These are phyloP conservation scores for Nitzschia sp. DNA, from an alignment of 108 stramenopile genomes.

Conservation along the genomic window DNA sequence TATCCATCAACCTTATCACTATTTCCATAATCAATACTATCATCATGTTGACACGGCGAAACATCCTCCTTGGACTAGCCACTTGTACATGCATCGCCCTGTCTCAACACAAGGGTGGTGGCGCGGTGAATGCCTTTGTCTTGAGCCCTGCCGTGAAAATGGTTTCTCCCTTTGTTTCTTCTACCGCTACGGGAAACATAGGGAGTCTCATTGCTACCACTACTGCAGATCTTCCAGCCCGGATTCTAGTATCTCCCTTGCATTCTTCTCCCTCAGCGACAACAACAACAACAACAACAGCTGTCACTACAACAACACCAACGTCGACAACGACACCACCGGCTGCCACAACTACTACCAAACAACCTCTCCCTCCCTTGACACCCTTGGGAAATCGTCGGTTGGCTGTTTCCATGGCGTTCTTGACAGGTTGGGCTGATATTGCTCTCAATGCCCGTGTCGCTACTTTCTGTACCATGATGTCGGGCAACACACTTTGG, in stretches of 20 bases:
- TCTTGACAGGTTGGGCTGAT: constrained; percentile 66
- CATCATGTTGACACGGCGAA: too few species aligned
- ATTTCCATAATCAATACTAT: too few species aligned
- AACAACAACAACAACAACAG: neutral
- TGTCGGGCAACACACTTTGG: constrained; percentile 72
- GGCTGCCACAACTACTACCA: neutral
- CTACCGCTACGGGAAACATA: too few species aligned
- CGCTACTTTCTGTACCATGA: constrained; percentile 64
- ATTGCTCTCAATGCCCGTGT: constrained; percentile 42
- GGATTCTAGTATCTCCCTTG: neutral
- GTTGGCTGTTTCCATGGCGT: constrained; percentile 50
- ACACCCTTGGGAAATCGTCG: constrained; percentile 23
- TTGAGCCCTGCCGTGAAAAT: too few species aligned
- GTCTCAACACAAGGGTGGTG: too few species aligned
- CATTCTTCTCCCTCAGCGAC: neutral
- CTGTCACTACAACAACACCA: neutral
- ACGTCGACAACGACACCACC: neutral
- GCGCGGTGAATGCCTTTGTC: too few species aligned
- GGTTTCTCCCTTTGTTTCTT: too few species aligned
- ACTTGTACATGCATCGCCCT: too few species aligned
- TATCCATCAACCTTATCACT: too few species aligned
- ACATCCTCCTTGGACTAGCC: too few species aligned
- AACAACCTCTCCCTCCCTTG: neutral
- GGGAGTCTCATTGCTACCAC: too few species aligned
- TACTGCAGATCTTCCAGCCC: too few species aligned